Percentiles rank a stretch among this genome's conserved stretches.
These are phyloP conservation scores for Fraxinus dipetala DNA, from an alignment of 305 asterid genomes.

Conservation along the genomic window DNA sequence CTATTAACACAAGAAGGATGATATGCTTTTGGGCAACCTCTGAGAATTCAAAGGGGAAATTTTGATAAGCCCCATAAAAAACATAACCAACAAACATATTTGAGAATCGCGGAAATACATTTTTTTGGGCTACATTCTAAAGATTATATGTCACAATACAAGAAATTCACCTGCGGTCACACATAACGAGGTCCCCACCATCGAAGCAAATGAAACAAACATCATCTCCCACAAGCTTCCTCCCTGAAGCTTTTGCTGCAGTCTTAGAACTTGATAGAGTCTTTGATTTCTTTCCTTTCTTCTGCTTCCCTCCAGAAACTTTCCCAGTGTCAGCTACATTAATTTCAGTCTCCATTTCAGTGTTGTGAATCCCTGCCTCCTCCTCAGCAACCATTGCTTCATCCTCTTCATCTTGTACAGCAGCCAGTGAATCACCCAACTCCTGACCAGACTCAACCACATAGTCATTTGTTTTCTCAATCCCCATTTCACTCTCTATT, in stretches of 20 bases:
- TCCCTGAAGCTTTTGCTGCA: slow-evolving; percentile 42
- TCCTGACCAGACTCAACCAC: slow-evolving; percentile 48
- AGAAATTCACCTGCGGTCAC: slow-evolving; percentile 78
- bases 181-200: slow-evolving; percentile 92
- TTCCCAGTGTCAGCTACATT: slow-evolving; percentile 63
- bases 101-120: slow-evolving; percentile 4
- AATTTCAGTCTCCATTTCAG: slow-evolving; percentile 82
- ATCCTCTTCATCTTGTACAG: slow-evolving; percentile 55
- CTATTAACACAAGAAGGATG: slow-evolving; percentile 92
- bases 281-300: slow-evolving; percentile 59
- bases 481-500: slow-evolving; percentile 31
- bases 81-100: not conserved
- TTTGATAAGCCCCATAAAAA: slow-evolving; percentile 7
- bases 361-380: slow-evolving; percentile 54
- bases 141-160: slow-evolving; percentile 15
- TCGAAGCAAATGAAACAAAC: slow-evolving; percentile 99
- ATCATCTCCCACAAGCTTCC: slow-evolving; percentile 70
- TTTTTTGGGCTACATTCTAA: not conserved
- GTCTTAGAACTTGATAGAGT: slow-evolving; percentile 44
- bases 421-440: slow-evolving; percentile 47
- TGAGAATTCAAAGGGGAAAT: slow-evolving; percentile 35
- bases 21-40: slow-evolving; percentile 97
- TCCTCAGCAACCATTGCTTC: slow-evolving; percentile 56
- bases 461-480: slow-evolving; percentile 41
- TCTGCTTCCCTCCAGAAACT: slow-evolving; percentile 60